These are phyloP conservation scores for Podospora tetraspora DNA, from an alignment of 495 filamentous ascomycete species.

Conservation along the genomic window DNA sequence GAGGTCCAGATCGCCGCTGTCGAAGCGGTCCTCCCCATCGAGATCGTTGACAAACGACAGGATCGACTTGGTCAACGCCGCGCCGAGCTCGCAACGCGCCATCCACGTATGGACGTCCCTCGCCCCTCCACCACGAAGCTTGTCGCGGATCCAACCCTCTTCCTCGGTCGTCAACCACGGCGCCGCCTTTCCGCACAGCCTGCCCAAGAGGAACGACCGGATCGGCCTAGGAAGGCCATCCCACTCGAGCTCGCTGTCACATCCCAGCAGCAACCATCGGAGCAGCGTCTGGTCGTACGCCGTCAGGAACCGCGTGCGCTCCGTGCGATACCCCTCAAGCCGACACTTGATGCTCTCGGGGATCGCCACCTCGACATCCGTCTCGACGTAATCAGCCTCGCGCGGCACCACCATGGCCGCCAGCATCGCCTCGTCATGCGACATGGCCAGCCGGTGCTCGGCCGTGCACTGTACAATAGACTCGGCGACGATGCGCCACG, in stretches of 20 bases:
- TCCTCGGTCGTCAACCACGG: not conserved
- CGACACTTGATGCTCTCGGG: slow-evolving; percentile 3
- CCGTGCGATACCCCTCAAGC: not conserved
- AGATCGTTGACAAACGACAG: not conserved
- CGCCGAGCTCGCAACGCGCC: slow-evolving; percentile 2
- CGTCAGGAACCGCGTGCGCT: slow-evolving; percentile 3
- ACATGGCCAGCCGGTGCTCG: slow-evolving; percentile 3
- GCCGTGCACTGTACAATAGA: slow-evolving; percentile 4
- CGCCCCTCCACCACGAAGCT: not conserved
- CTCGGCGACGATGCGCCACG: slow-evolving; percentile 6
- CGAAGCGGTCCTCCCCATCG: not conserved
- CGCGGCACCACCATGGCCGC: not conserved
- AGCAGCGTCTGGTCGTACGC: slow-evolving; percentile 2
- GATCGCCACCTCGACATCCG: not conserved
- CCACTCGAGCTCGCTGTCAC: slow-evolving; percentile 8
- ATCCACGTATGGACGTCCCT: slow-evolving; percentile 1
- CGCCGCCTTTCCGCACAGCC: not conserved
- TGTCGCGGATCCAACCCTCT: not conserved
- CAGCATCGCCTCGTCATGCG: not conserved
- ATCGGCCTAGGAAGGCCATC: not conserved
- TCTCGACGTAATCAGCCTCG: not conserved
- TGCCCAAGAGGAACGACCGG: not conserved
- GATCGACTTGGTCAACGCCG: not conserved
- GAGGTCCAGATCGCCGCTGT: not conserved
- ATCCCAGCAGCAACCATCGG: not conserved